Conservation (phyloP, 768 basidiomycete genomes). For the Lactarius quietus region DNA sequence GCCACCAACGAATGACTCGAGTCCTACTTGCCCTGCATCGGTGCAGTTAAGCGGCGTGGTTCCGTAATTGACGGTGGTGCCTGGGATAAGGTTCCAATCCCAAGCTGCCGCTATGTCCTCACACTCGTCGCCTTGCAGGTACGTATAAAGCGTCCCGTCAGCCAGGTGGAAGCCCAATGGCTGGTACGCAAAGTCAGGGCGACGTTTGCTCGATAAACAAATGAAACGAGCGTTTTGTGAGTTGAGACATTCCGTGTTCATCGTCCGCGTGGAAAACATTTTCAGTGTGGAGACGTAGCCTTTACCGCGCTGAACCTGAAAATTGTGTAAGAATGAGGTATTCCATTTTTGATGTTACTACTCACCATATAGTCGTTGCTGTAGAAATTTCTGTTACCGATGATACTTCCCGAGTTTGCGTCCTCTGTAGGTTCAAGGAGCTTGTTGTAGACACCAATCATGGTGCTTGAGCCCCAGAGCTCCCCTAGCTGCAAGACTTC, state of each 20-base stretch:
- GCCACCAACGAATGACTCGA: conserved; percentile 62
- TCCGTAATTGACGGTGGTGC: conserved; percentile 62
- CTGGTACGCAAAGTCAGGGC: conserved; percentile 9
- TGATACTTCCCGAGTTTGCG: conserved; percentile 32
- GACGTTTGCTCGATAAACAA: neutral
- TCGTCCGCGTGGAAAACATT: conserved; percentile 35
- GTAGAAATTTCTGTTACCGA: conserved; percentile 35
- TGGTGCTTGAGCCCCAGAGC: conserved; percentile 28
- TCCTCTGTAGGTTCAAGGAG: conserved; percentile 24
- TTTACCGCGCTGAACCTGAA: conserved; percentile 35
- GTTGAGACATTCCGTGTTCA: conserved; percentile 36
- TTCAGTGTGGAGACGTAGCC: conserved; percentile 34
- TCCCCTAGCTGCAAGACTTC: conserved; percentile 31
- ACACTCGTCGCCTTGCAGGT: conserved; percentile 63
- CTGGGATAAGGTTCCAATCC: conserved; percentile 79
- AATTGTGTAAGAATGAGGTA: neutral
- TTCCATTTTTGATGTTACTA: neutral
- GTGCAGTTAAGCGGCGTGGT: conserved; percentile 51
- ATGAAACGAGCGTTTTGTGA: conserved; percentile 29
- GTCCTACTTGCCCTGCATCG: conserved; percentile 41
- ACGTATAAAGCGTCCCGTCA: conserved; percentile 62
- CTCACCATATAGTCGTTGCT: conserved; percentile 37
- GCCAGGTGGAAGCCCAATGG: conserved; percentile 53
- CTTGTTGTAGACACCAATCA: conserved; percentile 19
- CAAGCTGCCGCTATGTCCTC: conserved; percentile 68